Base-by-base conservation (phyloP, 2,329 filamentous ascomycete species). In the Zymoseptoria ardabiliae region DNA sequence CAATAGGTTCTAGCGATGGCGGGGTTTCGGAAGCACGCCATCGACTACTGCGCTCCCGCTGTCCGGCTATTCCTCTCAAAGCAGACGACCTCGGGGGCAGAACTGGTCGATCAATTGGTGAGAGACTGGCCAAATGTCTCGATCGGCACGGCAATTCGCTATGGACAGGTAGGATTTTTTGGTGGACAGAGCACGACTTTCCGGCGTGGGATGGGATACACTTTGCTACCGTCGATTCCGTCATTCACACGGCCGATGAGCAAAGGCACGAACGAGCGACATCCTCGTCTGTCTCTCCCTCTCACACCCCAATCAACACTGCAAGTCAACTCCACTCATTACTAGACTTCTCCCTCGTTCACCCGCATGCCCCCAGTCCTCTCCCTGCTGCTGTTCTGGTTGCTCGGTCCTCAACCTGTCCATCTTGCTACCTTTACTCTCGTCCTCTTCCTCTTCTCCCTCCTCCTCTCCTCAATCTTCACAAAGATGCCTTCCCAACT, bases 401-500 rank as follows among this genome's bases (percentile, higher is more conserved):
- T 61, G 57, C 45, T 50, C 41, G 57, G 50, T 23, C 54, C 60
- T 54, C 51, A 30, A 49, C 55, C 50, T 13, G 23, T 53, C 19
- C 52, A 58, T 56, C 60, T 58, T 56, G 28, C 59, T 50, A 58
- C 56, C 51, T 58, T 56, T 20, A 51, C 58, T 23, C 51, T 58
- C 30, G 56, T 56, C 23, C 58, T 63, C 51, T 61, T 57, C 53
- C 48, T 61, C 19, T 52, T 59, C 51, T 59, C 55, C 52, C 48
- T 61, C 21, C 17, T 53, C 50, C 22, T 35, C 50, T 50, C 55
- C 28, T 53, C 41, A 56, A 22, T 49, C 50, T 45, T 23, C 50
- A 49, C 49, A 55, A 63, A 53, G 9, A 70, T 70, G 67, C 68
- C 68, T 30, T 67, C 66, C 28, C 55, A 61, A 28, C 61, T 65